Evolutionary conservation across 23 red algal species (phyloP).

Genomic region (Rhodosorus marinus): DNA sequence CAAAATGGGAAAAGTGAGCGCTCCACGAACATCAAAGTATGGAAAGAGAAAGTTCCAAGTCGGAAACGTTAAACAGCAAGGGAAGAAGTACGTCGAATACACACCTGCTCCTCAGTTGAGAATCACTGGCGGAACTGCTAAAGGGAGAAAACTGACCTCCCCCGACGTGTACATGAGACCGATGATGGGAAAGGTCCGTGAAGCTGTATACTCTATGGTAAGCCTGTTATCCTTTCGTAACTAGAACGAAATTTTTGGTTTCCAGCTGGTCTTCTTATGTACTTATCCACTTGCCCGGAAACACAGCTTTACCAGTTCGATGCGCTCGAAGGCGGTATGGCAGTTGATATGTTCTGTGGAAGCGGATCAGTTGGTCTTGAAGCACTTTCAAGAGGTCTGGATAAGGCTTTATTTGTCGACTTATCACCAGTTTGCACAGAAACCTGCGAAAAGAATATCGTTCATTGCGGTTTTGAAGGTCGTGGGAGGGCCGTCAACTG

Average conservation of each 20-base stretch:
- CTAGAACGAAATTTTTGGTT: not conserved
- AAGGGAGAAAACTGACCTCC: slow-evolving; percentile 50
- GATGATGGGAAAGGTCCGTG: slow-evolving; percentile 92
- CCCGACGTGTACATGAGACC: slow-evolving; percentile 81
- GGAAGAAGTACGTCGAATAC: no score
- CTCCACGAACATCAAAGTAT: no score
- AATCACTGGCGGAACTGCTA: slow-evolving; percentile 42
- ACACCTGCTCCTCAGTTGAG: no score
- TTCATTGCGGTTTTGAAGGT: slow-evolving; percentile 15
- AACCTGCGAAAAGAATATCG: slow-evolving; percentile 21
- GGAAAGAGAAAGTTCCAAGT: no score
- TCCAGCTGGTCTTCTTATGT: not conserved
- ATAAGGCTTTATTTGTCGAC: slow-evolving; percentile 70
- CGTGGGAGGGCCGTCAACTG: slow-evolving; percentile 16
- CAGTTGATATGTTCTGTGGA: slow-evolving; percentile 77
- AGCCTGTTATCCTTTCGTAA: no score
- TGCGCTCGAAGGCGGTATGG: slow-evolving; percentile 9
- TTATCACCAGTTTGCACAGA: slow-evolving; percentile 19
- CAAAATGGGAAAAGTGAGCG: no score
- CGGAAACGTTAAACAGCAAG: no score
- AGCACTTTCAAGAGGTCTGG: slow-evolving; percentile 55
- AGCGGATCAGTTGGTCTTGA: slow-evolving; percentile 82
- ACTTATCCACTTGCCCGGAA: no score
- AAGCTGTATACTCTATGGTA: slow-evolving; percentile 81
- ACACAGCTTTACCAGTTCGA: slow-evolving; percentile 42